Base-by-base conservation (phyloP, 2,329 filamentous ascomycete genomes). In the Ambrosiella cleistominuta region DNA sequence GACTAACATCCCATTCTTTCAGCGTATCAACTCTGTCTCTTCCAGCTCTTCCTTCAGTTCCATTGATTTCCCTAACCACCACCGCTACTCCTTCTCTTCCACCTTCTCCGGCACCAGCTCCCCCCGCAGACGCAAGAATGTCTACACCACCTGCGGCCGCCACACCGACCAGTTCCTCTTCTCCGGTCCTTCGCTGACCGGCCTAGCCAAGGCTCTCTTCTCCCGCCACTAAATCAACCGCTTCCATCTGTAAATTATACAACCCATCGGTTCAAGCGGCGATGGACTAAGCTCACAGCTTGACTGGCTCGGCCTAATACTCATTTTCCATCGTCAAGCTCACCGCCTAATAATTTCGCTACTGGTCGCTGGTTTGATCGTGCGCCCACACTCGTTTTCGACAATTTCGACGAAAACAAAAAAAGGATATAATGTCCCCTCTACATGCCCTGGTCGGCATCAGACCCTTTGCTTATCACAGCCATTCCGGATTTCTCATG, bases 161-260 rank as follows among this genome's bases (percentile, higher is more conserved):
- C 76, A 79, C 65, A 74, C 74, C 44, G 71, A 77, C 62, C 74
- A 79, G 63, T 76, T 72, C 60, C 67, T 79, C 12, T 75, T 79
- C 61, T 68, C 74, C 39, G 76, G 76, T 1, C 72, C 71, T 47
- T 75, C 71, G 1, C 64, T 76, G 19, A 65, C 69, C 7, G 72
- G 73, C 50, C 65, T 75, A 39, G 71, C 72, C 62, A 70, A 70
- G 51, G 66, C 70, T 13, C 63, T 75, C 52, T 70, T 71, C 47
- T 45, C 40, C 11, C 61, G 57, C 53, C 58, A 56, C 40, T 59
- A 60, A 57, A 47, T 19, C n/a, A 44, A 5, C n/a, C 36, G n/a
- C 17, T 37, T 53, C 35, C 13, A 6, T 15, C 3, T 40, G 3
- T 4, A 27, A 37, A n/a, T 52, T 19, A 49, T 7, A 49, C 44